Evolutionary conservation across 768 basidiomycete genomes (phyloP), one percentile per base, ranked within the genome.

Genomic region (Boletus rufocinnamomeus): DNA sequence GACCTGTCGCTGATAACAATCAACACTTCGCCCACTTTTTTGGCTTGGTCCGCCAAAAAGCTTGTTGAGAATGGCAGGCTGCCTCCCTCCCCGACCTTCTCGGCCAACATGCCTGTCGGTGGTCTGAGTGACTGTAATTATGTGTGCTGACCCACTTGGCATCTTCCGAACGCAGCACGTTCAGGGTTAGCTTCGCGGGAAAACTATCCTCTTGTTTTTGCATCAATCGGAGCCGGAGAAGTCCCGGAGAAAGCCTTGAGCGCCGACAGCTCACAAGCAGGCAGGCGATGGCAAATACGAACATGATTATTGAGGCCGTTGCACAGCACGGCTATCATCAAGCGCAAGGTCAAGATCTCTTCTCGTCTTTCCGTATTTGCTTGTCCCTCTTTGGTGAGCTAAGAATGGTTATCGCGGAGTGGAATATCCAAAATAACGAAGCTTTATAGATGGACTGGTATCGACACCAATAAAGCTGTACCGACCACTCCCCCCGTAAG

Each of bases 301-400:
- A 64, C 57, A 67, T 51, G 53, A 69, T 21, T 69, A 67, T 68
- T 70, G 57, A 21, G 2, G 2, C 68, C 67, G 65, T 52, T 30
- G 66, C 67, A 68, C 67, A 70, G 67, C 67, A 70, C 67, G 67
- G 67, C 67, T 70, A 70, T 70, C 66, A 66, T 44, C 61, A 69
- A 67, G 67, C 66, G 64, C 58, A 52, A 66, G 66, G 58, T 57
- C 68, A 63, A 67, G 67, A 68, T 68, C 67, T 61, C 57, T 63
- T 51, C 57, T 56, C 58, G 38, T 43, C 34, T 32, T 52, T 67
- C 41, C 63, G 54, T 28, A 56, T 69, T 53, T 56, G 67, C 65
- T 54, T 60, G 56, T 59, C 55, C 54, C 25, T 68, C 63, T 59
- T 59, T 57, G 65, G 55, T 54, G 38, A 45, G 37, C 65, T 45